Evolutionary conservation across 2,329 filamentous ascomycete genomes (phyloP).

Genomic region (Ascomycota sp.): DNA sequence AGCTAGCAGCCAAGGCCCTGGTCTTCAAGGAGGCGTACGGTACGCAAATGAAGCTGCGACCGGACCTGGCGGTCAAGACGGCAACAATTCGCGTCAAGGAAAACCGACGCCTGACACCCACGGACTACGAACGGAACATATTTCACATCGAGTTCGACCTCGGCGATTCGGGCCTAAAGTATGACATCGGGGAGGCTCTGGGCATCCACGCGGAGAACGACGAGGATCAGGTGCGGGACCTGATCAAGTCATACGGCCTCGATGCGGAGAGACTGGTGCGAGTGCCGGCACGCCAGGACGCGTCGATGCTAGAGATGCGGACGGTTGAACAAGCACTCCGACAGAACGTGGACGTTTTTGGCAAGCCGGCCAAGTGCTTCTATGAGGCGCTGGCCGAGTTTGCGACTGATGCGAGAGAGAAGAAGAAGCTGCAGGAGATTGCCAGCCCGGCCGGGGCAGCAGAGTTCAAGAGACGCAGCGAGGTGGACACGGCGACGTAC

Average conservation of each 20-base stretch:
- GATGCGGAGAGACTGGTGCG: conserved; percentile 72
- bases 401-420: conserved; percentile 64
- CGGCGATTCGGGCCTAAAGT: conserved; percentile 73
- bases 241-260: conserved; percentile 80
- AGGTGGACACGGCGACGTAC: conserved; percentile 81
- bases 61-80: conserved; percentile 73
- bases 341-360: conserved; percentile 92
- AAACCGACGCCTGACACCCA: conserved; percentile 78
- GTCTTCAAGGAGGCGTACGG: conserved; percentile 88
- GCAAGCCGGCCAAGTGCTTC: conserved; percentile 91
- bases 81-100: conserved; percentile 80
- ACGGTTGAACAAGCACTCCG: conserved; percentile 82
- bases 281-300: conserved; percentile 67
- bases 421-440: conserved; percentile 57
- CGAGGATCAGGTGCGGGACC: conserved; percentile 52
- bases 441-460: conserved; percentile 60
- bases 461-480: conserved; percentile 80
- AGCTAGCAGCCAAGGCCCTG: conserved; percentile 67
- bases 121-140: conserved; percentile 89
- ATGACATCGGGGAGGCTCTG: conserved; percentile 92
- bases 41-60: conserved; percentile 53
- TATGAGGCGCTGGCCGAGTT: conserved; percentile 84
- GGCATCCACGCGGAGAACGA: conserved; percentile 95
- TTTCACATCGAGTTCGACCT: conserved; percentile 99
- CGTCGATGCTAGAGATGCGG: conserved; percentile 56